Percentiles rank a stretch among this genome's conserved stretches.
These are phyloP conservation scores for Geotrichum aggregatum DNA, from an alignment of 1,139 yeast species.

Conservation along the genomic window DNA sequence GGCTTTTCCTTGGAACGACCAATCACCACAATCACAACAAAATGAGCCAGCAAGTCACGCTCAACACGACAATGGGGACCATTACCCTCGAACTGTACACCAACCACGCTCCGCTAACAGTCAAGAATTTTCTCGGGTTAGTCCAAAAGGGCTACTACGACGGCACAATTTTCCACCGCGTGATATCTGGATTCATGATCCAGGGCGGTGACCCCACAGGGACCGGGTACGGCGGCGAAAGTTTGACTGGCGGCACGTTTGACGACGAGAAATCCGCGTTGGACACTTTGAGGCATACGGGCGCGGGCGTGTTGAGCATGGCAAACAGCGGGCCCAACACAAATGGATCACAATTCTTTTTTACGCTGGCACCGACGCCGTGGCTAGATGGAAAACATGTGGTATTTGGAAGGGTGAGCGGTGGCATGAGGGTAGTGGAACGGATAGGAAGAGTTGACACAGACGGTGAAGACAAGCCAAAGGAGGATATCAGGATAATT, in stretches of 20 bases:
- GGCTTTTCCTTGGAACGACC: too few relatives aligned
- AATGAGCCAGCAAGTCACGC: slow-evolving; percentile 21
- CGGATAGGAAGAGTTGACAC: slow-evolving; percentile 51
- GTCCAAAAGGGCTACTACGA: slow-evolving; percentile 35
- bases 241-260: slow-evolving; percentile 34
- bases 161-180: slow-evolving; percentile 40
- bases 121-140: slow-evolving; percentile 32
- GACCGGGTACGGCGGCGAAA: slow-evolving; percentile 37
- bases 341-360: slow-evolving; percentile 49
- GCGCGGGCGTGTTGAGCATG: slow-evolving; percentile 54
- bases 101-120: slow-evolving; percentile 36
- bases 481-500: slow-evolving; percentile 31
- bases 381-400: slow-evolving; percentile 49
- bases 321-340: slow-evolving; percentile 39
- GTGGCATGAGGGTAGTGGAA: slow-evolving; percentile 50
- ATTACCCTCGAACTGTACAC: slow-evolving; percentile 34
- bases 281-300: slow-evolving; percentile 44
- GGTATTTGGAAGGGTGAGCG: slow-evolving; percentile 59
- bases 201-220: slow-evolving; percentile 43
- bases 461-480: slow-evolving; percentile 42
- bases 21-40: slow-evolving; percentile 1
- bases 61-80: slow-evolving; percentile 30
- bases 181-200: slow-evolving; percentile 41
- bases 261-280: slow-evolving; percentile 41
- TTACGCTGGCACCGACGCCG: slow-evolving; percentile 48